phyloP scores from a whole-genome alignment of 2,329 filamentous ascomycete species.

The Fusarium incarnatum region DNA sequence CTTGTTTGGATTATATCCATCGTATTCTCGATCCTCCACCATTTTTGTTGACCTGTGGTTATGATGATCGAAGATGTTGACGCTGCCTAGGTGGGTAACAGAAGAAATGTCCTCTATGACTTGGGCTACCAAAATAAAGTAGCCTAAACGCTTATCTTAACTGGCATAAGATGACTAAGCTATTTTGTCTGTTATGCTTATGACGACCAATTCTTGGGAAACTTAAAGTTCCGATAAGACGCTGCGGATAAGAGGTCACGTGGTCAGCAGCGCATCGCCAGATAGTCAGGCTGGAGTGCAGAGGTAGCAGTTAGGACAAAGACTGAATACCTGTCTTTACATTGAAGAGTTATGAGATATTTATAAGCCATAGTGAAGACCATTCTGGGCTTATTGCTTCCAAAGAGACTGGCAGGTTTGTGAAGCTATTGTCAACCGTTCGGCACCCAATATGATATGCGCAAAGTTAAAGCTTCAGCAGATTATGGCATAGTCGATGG shows the following conservation, averaged over 20 bases:
- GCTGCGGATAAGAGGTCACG: neutral
- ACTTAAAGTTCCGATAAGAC: neutral
- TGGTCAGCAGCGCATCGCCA: neutral
- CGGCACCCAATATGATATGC: neutral
- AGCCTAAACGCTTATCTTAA: too few species aligned
- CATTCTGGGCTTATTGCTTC: neutral
- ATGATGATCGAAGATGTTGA: neutral
- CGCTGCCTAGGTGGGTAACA: too few species aligned
- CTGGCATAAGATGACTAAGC: neutral
- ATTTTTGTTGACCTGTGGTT: constrained; percentile 40
- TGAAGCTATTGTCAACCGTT: neutral
- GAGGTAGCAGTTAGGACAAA: neutral
- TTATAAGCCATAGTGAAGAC: neutral
- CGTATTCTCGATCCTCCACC: constrained; percentile 53
- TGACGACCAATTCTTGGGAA: neutral
- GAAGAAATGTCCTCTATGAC: too few species aligned
- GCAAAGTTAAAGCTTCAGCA: neutral
- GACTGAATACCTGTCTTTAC: neutral
- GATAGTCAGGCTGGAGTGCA: neutral
- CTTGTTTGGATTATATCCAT: constrained; percentile 56
- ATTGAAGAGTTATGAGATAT: neutral
- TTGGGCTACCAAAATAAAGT: too few species aligned
- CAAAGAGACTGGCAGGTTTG: neutral
- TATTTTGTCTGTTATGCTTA: neutral
- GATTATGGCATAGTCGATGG: neutral